A percentile compares a stretch with the other conserved stretches of the same genome.
Evolutionary conservation across 768 basidiomycete species (phyloP).

Genomic region (Leccinum disarticulatum): DNA sequence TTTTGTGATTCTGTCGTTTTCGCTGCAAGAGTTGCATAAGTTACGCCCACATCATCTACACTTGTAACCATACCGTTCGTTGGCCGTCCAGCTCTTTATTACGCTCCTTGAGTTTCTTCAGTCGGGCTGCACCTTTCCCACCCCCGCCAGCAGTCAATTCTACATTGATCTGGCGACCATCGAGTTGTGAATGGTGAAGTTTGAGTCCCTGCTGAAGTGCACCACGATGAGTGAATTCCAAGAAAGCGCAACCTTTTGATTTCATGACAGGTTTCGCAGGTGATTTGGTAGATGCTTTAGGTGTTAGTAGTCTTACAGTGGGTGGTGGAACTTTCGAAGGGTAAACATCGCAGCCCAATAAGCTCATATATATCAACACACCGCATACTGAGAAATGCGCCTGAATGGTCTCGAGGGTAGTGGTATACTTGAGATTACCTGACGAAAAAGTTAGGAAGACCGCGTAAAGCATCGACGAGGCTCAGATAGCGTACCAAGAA

Average conservation of each 20-base stretch:
- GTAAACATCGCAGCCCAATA: slow-evolving; percentile 1
- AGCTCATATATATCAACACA: slow-evolving; percentile 27
- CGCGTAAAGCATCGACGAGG: background rate
- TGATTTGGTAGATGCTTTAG: slow-evolving; percentile 47
- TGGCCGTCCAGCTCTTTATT: slow-evolving; percentile 72
- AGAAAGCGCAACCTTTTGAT: slow-evolving; percentile 94
- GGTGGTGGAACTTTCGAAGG: slow-evolving; percentile 63
- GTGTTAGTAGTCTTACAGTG: slow-evolving; percentile 76
- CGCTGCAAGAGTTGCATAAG: slow-evolving; percentile 40
- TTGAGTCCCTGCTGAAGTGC: slow-evolving; percentile 86
- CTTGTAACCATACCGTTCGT: slow-evolving; percentile 48
- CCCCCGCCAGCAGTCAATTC: slow-evolving; percentile 96
- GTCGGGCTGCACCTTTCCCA: slow-evolving; percentile 70
- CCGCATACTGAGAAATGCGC: slow-evolving; percentile 76
- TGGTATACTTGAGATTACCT: slow-evolving; percentile 91
- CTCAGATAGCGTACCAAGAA: slow-evolving; percentile 61
- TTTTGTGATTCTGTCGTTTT: slow-evolving; percentile 41
- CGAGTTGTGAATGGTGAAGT: slow-evolving; percentile 83
- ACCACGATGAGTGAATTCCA: slow-evolving; percentile 76
- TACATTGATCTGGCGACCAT: slow-evolving; percentile 87
- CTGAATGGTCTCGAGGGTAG: slow-evolving; percentile 63
- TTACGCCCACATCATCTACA: background rate
- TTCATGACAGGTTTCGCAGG: slow-evolving; percentile 50
- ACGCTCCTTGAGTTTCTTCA: slow-evolving; percentile 67
- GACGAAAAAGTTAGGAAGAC: slow-evolving; percentile 4